Evolutionary conservation across 2,329 filamentous ascomycete genomes (phyloP).

Genomic region (Aspergillus felis): DNA sequence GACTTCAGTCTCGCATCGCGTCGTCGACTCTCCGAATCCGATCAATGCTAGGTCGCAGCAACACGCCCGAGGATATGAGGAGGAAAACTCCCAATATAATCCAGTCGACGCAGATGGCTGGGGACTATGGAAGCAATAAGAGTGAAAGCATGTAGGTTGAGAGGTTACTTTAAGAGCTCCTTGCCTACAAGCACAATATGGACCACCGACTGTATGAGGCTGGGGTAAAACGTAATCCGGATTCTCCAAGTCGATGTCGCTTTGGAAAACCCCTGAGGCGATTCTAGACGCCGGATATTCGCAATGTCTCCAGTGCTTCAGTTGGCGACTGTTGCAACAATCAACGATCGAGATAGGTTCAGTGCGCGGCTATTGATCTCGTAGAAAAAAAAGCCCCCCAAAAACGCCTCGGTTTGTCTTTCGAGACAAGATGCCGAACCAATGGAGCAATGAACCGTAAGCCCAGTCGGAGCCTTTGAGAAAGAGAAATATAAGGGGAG

Average conservation of each 20-base stretch:
- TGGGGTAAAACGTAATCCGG: not conserved
- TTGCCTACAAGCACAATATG: conserved; percentile 19
- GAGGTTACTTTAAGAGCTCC: conserved; percentile 15
- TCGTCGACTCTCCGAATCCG: conserved; percentile 19
- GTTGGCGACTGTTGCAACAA: not conserved
- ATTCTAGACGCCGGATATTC: conserved; percentile 31
- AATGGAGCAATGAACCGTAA: not conserved
- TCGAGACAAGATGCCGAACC: not conserved
- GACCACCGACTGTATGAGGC: conserved; percentile 1
- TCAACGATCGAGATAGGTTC: not conserved
- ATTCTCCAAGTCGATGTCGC: conserved; percentile 1
- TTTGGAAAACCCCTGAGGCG: conserved; percentile 32
- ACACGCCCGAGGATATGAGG: conserved; percentile 1
- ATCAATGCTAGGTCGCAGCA: not conserved
- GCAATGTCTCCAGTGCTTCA: not conserved
- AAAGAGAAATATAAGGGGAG: not conserved
- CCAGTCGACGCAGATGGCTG: conserved; percentile 1
- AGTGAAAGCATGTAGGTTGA: conserved; percentile 12
- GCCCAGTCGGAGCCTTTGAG: not conserved
- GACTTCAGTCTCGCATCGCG: conserved; percentile 35
- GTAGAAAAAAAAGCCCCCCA: not conserved
- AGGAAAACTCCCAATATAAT: conserved; percentile 1
- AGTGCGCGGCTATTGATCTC: conserved; percentile 11
- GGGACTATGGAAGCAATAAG: not conserved
- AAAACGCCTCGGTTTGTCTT: conserved; percentile 3